Conservation (phyloP, 2,329 filamentous ascomycete genomes). For the Neurospora crassa region DNA sequence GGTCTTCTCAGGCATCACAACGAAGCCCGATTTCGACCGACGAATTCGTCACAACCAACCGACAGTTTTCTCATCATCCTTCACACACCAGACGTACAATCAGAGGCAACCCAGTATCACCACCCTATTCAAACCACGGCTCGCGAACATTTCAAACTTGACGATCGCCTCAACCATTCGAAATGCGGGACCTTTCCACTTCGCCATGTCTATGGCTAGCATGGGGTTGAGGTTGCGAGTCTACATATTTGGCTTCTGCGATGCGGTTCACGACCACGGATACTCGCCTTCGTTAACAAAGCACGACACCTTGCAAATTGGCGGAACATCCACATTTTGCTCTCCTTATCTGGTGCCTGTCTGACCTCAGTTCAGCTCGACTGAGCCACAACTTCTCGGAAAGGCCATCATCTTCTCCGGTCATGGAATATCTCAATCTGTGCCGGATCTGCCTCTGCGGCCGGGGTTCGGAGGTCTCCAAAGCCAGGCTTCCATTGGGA, state of each 20-base stretch:
- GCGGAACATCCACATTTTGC: background rate
- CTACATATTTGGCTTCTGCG: background rate
- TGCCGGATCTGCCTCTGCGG: background rate
- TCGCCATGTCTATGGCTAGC: background rate
- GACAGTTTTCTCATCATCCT: background rate
- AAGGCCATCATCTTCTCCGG: background rate
- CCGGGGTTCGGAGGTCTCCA: constrained; percentile 1
- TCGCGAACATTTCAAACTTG: background rate
- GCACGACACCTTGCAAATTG: background rate
- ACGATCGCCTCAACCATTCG: background rate
- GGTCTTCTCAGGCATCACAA: background rate
- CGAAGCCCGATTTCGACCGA: background rate
- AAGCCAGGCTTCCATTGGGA: background rate
- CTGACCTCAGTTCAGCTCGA: background rate
- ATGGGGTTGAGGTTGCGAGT: background rate
- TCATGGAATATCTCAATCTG: background rate
- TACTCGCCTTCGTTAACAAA: background rate
- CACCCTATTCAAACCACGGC: background rate
- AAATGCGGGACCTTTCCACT: background rate
- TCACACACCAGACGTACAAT: background rate
- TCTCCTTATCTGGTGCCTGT: background rate
- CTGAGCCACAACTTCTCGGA: background rate
- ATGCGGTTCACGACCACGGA: background rate
- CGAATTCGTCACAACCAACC: background rate
- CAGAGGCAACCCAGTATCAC: background rate